These are phyloP conservation scores for Pseudonectria buxi DNA, from an alignment of 2,329 filamentous ascomycete species.

Conservation along the genomic window DNA sequence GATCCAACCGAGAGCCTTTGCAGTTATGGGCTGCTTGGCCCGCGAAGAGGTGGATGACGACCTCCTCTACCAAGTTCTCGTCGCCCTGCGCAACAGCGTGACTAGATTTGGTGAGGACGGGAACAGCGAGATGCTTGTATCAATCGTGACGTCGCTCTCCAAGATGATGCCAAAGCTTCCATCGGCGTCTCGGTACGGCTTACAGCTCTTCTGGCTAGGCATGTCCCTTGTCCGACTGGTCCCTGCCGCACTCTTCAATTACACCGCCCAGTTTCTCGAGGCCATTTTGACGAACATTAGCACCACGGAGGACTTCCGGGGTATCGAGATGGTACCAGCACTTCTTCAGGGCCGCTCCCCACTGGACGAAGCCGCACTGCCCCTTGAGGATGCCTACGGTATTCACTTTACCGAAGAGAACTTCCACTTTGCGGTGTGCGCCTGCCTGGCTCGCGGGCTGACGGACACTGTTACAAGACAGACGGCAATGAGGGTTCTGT, in stretches of 20 bases:
- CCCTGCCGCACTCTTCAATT: conserved; percentile 57
- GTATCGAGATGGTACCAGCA: conserved; percentile 51
- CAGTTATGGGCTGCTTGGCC: conserved; percentile 64
- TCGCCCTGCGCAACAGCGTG: conserved; percentile 59
- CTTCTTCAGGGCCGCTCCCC: conserved; percentile 54
- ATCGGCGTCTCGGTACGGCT: conserved; percentile 58
- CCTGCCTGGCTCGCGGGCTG: conserved; percentile 56
- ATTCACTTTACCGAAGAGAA: conserved; percentile 57
- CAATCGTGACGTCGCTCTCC: conserved; percentile 59
- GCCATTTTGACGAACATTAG: conserved; percentile 59
- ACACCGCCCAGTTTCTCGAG: conserved; percentile 57
- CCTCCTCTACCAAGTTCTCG: conserved; percentile 63
- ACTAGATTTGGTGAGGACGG: conserved; percentile 58
- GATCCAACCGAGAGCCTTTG: conserved; percentile 62
- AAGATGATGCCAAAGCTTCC: conserved; percentile 67
- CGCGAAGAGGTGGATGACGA: conserved; percentile 68
- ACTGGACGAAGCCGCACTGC: conserved; percentile 55
- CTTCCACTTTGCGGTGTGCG: conserved; percentile 62
- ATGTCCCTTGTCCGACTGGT: conserved; percentile 60
- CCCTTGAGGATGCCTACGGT: conserved; percentile 58
- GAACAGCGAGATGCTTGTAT: conserved; percentile 61
- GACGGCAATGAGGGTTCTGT: conserved; percentile 53
- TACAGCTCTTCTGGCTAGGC: conserved; percentile 65
- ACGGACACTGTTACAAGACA: conserved; percentile 55
- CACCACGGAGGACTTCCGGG: conserved; percentile 51